phyloP scores from a whole-genome alignment of 2,329 filamentous ascomycete species.

The Diplodia sapinea region DNA sequence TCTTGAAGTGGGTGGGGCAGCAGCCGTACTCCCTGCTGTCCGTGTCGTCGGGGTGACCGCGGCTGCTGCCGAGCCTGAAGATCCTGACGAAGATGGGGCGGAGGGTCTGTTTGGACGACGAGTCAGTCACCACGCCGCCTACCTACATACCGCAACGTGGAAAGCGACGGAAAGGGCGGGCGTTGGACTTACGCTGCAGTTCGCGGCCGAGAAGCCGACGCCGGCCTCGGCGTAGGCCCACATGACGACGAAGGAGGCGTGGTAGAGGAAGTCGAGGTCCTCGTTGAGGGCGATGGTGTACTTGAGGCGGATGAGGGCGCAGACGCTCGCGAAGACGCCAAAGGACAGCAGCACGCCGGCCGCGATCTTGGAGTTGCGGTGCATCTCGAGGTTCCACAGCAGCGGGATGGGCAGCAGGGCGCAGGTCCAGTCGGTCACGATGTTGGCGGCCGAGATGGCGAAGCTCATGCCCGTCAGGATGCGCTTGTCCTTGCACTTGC shows the following conservation, averaged over 20 bases:
- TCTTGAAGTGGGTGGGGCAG: not conserved
- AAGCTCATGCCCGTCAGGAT: conserved; percentile 13
- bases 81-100: not conserved
- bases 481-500: not conserved
- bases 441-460: conserved; percentile 41
- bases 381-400: conserved; percentile 38
- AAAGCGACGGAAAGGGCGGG: no score
- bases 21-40: not conserved
- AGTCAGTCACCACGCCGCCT: no score
- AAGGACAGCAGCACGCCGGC: conserved; percentile 35
- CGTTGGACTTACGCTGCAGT: conserved; percentile 31
- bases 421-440: conserved; percentile 46
- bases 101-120: not conserved
- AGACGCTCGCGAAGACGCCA: conserved; percentile 41
- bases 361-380: conserved; percentile 36
- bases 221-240: conserved; percentile 47
- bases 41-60: not conserved
- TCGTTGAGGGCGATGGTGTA: conserved; percentile 46
- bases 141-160: no score
- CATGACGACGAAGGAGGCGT: conserved; percentile 43
- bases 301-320: conserved; percentile 42
- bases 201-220: conserved; percentile 44
- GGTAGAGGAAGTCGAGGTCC: conserved; percentile 41
- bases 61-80: not conserved
- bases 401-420: conserved; percentile 40